Evolutionary conservation across 2,329 filamentous ascomycete species (phyloP), one percentile per base, ranked within the genome.

Genomic region (Metarhizium robertsii): DNA sequence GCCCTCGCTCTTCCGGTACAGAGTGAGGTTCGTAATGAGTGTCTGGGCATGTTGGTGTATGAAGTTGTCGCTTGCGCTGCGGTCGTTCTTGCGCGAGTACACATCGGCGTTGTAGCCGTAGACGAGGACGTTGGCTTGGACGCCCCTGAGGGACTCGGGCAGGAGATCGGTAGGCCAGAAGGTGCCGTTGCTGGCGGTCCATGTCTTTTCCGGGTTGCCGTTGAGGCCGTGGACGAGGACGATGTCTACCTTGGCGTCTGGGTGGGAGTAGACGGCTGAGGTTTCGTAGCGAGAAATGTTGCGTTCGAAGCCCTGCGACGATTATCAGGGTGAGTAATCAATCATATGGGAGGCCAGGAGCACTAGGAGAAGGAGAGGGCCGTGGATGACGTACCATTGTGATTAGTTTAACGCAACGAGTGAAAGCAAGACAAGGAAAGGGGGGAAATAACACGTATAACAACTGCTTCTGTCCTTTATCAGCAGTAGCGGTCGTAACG

Each of bases 61-160:
- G 62, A 80, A 83, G 69, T 85, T 85, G 60, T 86, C 80, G 63
- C 82, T 86, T 2, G 82, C 79, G 18, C 75, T 79, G 54, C 79
- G 77, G 60, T 74, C 69, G 58, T 75, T 73, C 52, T 69, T 69
- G 50, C 72, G 72, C 4, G 75, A 75, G 61, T 77, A 79, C 29
- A 82, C 77, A 56, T 88, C 84, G 29, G 86, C 85, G 66, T 90
- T 88, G 66, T 90, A 90, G 29, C 87, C 87, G 64, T 89, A 90
- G 1, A 86, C 84, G 54, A 90, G 69, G 20, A 90, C 73, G 53
- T 88, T 83, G 53, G 84, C 84, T 29, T 78, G 78, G 11, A 75
- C 74, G 10, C 75, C 71, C 53, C 75, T 77, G 16, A 90, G 72
- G 2, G 84, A 77, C 1, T 71, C 66, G 0, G 87, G 86, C 1